Evolutionary conservation across 371 early-diverging fungal species (phyloP).

Genomic region (Mucor irregularis): DNA sequence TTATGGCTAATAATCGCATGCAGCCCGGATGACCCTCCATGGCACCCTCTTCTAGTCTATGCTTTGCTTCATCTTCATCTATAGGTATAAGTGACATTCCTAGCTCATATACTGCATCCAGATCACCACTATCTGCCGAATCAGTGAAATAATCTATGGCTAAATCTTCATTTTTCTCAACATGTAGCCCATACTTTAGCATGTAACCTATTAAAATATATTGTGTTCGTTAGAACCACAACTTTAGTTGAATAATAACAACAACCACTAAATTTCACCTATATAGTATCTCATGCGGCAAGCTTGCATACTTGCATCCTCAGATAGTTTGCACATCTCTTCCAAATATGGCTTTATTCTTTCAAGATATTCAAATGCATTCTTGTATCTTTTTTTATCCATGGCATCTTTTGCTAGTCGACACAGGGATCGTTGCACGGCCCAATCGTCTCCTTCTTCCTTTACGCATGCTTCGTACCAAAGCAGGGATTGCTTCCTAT

Average conservation of each 20-base stretch:
- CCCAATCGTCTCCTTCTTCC: slow-evolving; percentile 19
- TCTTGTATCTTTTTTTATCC: slow-evolving; percentile 8
- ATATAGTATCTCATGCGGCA: slow-evolving; percentile 35
- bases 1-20: slow-evolving; percentile 24
- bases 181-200: slow-evolving; percentile 7
- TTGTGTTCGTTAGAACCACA: not conserved
- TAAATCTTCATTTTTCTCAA: not conserved
- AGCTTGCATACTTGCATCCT: slow-evolving; percentile 31
- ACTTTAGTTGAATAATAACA: not conserved
- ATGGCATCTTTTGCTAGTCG: slow-evolving; percentile 24
- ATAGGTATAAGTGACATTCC: slow-evolving; percentile 3
- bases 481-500: slow-evolving; percentile 14
- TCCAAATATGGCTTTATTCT: slow-evolving; percentile 3
- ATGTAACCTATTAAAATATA: slow-evolving; percentile 16
- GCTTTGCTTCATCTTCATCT: slow-evolving; percentile 10
- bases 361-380: slow-evolving; percentile 15
- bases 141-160: slow-evolving; percentile 7
- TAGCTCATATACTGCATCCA: slow-evolving; percentile 25
- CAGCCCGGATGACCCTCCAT: slow-evolving; percentile 15
- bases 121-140: slow-evolving; percentile 23
- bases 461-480: not conserved
- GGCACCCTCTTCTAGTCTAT: slow-evolving; percentile 10
- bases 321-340: slow-evolving; percentile 26
- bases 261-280: slow-evolving; percentile 16
- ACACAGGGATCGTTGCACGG: slow-evolving; percentile 30